A percentile compares a stretch with the other conserved stretches of the same genome.
Evolutionary conservation across 2,329 filamentous ascomycete genomes (phyloP).

Genomic region (Didymella sp.): DNA sequence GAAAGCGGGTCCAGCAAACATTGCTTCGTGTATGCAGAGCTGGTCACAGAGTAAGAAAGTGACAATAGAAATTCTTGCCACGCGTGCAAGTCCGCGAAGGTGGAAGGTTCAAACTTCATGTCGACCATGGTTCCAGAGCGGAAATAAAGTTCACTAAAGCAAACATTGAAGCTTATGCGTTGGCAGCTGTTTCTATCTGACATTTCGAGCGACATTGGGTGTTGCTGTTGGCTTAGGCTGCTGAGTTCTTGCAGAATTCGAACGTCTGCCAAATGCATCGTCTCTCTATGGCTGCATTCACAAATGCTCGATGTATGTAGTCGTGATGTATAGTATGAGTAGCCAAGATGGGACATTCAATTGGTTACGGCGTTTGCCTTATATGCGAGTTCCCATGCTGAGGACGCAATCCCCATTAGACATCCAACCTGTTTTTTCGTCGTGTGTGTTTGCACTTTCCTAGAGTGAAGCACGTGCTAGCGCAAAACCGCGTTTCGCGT

Average conservation of each 20-base stretch:
- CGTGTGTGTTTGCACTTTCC: neutral
- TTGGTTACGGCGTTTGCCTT: too few species aligned
- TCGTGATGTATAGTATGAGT: too few species aligned
- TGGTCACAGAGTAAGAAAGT: neutral
- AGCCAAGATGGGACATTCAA: too few species aligned
- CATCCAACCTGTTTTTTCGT: neutral
- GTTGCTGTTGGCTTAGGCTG: neutral
- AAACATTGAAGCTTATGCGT: neutral
- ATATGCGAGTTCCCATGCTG: neutral
- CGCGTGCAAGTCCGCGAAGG: neutral
- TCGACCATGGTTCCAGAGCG: neutral
- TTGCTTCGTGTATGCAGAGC: neutral
- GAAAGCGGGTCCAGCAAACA: neutral
- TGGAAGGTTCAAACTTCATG: neutral
- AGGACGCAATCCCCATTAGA: neutral
- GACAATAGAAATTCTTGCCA: neutral
- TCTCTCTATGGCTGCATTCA: neutral
- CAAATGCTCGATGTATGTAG: neutral
- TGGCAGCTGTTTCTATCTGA: neutral
- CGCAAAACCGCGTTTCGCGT: slow-evolving; percentile 41
- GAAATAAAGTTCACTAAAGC: neutral
- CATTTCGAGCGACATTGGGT: neutral
- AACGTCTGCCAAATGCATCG: neutral
- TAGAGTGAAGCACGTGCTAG: slow-evolving; percentile 39
- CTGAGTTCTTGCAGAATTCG: neutral